Base-by-base conservation (phyloP, 2,329 filamentous ascomycete genomes). In the Neofusicoccum laricinum region DNA sequence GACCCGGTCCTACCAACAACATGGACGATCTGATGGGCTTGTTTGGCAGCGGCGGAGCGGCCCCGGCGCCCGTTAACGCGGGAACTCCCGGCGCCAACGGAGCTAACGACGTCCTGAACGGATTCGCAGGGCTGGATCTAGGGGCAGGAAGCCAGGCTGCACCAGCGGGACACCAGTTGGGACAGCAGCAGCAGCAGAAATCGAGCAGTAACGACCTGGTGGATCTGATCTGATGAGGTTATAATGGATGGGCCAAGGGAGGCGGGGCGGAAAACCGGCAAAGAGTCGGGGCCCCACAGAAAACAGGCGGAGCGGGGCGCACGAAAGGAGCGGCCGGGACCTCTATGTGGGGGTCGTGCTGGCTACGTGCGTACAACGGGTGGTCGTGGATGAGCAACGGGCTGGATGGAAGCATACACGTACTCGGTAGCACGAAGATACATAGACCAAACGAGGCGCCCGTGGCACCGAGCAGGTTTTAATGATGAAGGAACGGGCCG, bases 1-100 rank as follows among this genome's bases (percentile, higher is more conserved):
- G 81, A 2, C 81, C 82, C 1, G 76, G 79, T 4, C 71, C 77
- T 3, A 78, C 79, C 71, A 84, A 84, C 76, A 91, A 88, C 63
- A 86, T 97, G 83, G 91, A 91, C 69, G 93, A 98, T 77, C 80
- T 99, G 72, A 90, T 91, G 75, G 88, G 88, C 5, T 80, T 91
- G 34, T 90, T 90, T 73, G 86, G 86, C 46, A 80, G 79, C 65
- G 80, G 79, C 38, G 78, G 38, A 74, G 75, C 55, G 65, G 73
- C 71, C 66, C 73, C 69, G 68, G 73, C 70, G 67, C 32, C 51
- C 6, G 51, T n/a, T 71, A 66, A 71, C 50, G 66, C 72, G 62
- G 70, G 75, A 53, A 49, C 70, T 51, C 71, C 71, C 67, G 71
- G 73, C 65, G 70, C 75, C 67, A 71, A 75, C 66, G 79, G 72